Evolutionary conservation across 306 rosid species (phyloP).

Genomic region (Trifolium fragiferum): DNA sequence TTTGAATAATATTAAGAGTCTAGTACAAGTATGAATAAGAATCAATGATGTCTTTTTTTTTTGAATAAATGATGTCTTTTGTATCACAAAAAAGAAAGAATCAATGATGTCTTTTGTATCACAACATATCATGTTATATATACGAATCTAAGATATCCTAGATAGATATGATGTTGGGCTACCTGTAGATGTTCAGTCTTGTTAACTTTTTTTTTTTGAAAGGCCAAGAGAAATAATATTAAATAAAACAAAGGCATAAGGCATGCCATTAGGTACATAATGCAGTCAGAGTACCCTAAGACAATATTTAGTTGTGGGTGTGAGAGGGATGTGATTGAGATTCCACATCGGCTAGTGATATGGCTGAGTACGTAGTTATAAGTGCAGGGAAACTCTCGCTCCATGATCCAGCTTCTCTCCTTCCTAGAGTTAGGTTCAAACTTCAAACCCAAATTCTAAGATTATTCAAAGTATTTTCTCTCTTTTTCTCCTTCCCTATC

Average conservation of each 20-base stretch:
- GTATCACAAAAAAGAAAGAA: background rate
- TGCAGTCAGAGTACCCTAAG: too few species aligned
- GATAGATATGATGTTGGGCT: background rate
- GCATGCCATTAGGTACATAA: too few species aligned
- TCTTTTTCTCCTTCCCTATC: background rate
- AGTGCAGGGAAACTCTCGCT: background rate
- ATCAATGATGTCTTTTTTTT: too few species aligned
- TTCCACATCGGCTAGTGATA: background rate
- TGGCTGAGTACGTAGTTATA: background rate
- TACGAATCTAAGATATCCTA: background rate
- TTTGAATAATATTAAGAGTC: background rate
- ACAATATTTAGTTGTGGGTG: background rate
- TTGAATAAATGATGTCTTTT: background rate
- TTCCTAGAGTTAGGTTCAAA: background rate
- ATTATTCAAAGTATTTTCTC: conserved; percentile 16
- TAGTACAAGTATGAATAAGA: background rate
- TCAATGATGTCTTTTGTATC: background rate
- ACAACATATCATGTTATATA: background rate
- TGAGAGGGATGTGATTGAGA: background rate
- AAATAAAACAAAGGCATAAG: too few species aligned
- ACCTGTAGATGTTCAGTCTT: background rate
- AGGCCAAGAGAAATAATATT: too few species aligned
- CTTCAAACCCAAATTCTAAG: background rate
- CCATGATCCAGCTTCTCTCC: background rate
- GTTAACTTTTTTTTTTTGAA: too few species aligned